Conservation (phyloP, 176 grass and related monocot species). For the Phragmites australis region DNA sequence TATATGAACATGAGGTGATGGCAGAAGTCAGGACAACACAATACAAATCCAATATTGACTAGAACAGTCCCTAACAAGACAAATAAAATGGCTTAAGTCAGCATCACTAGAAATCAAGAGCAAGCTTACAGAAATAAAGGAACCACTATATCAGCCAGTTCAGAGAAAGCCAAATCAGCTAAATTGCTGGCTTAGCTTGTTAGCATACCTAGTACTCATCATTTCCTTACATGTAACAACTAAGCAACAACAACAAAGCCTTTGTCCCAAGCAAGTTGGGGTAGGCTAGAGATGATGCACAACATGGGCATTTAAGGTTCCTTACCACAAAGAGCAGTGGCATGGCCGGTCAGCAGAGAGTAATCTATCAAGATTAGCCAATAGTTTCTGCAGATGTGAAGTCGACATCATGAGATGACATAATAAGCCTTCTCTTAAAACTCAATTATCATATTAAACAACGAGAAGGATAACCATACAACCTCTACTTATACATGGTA, state of each 20-base stretch:
- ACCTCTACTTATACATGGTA: constrained; percentile 1
- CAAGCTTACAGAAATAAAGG: constrained; percentile 11
- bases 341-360: constrained; percentile 68
- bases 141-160: constrained; percentile 17
- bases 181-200: background rate
- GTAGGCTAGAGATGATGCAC: too few relatives aligned
- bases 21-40: constrained; percentile 9
- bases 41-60: constrained; percentile 4
- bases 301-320: constrained; percentile 8
- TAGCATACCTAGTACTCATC: constrained; percentile 7
- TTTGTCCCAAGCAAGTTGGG: too few relatives aligned
- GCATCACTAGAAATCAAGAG: background rate
- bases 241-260: background rate
- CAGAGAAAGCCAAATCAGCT: constrained; percentile 17
- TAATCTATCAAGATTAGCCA: constrained; percentile 76
- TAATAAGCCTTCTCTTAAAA: constrained; percentile 22
- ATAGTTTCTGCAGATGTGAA: constrained; percentile 64
- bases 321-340: constrained; percentile 75
- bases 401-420: constrained; percentile 34
- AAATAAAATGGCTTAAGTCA: constrained; percentile 17
- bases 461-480: constrained; percentile 4
- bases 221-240: constrained; percentile 1
- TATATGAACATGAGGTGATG: constrained; percentile 20
- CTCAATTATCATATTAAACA: constrained; percentile 23
- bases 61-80: constrained; percentile 22